phyloP scores from a whole-genome alignment of 768 basidiomycete species.

The Leccinum boreale region DNA sequence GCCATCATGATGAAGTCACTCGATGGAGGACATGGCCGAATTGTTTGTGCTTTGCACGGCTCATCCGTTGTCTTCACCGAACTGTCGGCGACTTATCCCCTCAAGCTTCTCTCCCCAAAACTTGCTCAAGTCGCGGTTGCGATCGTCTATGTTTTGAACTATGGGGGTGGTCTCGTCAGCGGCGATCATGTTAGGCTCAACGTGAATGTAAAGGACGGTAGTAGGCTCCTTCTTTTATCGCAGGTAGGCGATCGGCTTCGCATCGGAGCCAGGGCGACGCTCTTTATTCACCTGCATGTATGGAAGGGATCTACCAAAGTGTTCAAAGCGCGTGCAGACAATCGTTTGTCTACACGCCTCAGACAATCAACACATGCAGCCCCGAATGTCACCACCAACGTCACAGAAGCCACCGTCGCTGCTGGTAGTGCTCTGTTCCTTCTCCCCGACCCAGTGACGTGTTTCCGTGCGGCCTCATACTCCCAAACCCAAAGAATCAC shows the following conservation, averaged over 20 bases:
- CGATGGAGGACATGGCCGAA: conserved; percentile 51
- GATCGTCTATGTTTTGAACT: conserved; percentile 76
- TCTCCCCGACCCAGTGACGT: conserved; percentile 91
- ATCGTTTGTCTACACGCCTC: conserved; percentile 47
- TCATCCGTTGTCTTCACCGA: conserved; percentile 63
- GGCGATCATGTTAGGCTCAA: conserved; percentile 70
- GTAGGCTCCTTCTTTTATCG: conserved; percentile 71
- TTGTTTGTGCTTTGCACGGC: conserved; percentile 52
- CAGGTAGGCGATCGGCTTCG: conserved; percentile 54
- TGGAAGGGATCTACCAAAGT: conserved; percentile 89
- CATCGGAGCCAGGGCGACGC: neutral
- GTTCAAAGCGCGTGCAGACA: conserved; percentile 75
- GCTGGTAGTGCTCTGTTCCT: conserved; percentile 63
- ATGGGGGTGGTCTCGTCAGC: conserved; percentile 89
- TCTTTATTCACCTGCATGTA: neutral
- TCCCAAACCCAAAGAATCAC: conserved; percentile 79
- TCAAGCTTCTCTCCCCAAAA: conserved; percentile 82
- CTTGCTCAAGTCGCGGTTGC: conserved; percentile 49
- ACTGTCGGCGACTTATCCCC: conserved; percentile 77
- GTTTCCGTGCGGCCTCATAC: conserved; percentile 82
- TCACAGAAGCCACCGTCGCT: conserved; percentile 55
- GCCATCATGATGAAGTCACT: conserved; percentile 9
- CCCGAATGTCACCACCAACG: conserved; percentile 51
- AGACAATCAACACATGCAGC: conserved; percentile 7
- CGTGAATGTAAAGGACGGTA: conserved; percentile 55